Conservation (phyloP, 352 stramenopile species). For the Thalassiosira hispida region DNA sequence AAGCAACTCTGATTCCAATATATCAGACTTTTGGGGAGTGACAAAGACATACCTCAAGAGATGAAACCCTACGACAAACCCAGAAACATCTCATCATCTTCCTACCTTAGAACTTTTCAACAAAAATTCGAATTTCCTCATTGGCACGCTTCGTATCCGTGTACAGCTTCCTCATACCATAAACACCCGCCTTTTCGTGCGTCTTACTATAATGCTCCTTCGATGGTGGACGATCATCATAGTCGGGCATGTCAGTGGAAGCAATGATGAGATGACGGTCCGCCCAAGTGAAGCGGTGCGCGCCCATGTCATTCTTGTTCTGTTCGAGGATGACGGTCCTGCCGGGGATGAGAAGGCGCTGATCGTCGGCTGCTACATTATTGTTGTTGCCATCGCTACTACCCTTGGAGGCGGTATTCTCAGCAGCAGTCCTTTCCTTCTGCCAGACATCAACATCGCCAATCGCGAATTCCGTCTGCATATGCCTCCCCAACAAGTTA, state of each 20-base stretch:
- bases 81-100: background rate
- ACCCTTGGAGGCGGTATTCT: background rate
- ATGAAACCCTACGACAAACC: too few relatives aligned
- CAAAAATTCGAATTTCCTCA: slow-evolving; percentile 70
- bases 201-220: slow-evolving; percentile 83
- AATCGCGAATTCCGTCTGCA: slow-evolving; percentile 69
- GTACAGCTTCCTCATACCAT: slow-evolving; percentile 78
- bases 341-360: slow-evolving; percentile 58
- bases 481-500: slow-evolving; percentile 68
- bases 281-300: slow-evolving; percentile 78
- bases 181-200: slow-evolving; percentile 72
- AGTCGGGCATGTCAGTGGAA: slow-evolving; percentile 79
- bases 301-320: slow-evolving; percentile 84
- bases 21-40: too few relatives aligned
- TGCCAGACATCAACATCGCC: slow-evolving; percentile 71
- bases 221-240: slow-evolving; percentile 65
- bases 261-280: slow-evolving; percentile 78
- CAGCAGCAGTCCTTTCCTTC: slow-evolving; percentile 19
- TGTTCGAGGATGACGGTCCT: slow-evolving; percentile 74
- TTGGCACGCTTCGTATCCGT: slow-evolving; percentile 67
- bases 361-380: slow-evolving; percentile 27
- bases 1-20: too few relatives aligned
- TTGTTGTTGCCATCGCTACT: background rate
- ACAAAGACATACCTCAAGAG: too few relatives aligned
- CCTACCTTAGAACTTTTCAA: slow-evolving; percentile 47